Evolutionary conservation across 345 rosid genomes (phyloP).

Genomic region (Cardamine occulta): DNA sequence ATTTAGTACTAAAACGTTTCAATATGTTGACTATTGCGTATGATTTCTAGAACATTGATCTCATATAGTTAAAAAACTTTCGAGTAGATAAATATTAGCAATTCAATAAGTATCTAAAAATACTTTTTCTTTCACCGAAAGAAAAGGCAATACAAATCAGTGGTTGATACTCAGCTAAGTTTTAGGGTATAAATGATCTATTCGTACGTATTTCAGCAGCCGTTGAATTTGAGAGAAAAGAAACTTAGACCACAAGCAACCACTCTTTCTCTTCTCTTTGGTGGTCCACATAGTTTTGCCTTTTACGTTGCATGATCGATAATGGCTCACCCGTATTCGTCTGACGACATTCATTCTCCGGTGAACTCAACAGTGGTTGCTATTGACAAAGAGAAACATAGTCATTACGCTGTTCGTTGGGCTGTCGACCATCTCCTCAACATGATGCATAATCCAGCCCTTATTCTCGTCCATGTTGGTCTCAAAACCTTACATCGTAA

Average conservation of each 20-base stretch:
- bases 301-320: background rate
- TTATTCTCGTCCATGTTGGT: constrained; percentile 63
- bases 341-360: constrained; percentile 47
- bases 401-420: constrained; percentile 74
- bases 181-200: background rate
- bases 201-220: background rate
- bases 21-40: background rate
- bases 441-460: constrained; percentile 40
- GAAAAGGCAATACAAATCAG: constrained; percentile 13
- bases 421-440: constrained; percentile 63
- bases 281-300: background rate
- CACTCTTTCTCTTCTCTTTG: background rate
- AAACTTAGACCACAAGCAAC: constrained; percentile 26
- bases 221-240: constrained; percentile 19
- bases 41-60: background rate
- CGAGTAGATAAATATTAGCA: background rate
- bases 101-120: constrained; percentile 28
- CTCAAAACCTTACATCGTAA: constrained; percentile 54
- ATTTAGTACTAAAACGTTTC: background rate
- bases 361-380: constrained; percentile 62
- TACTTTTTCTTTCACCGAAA: constrained; percentile 19
- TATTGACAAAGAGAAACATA: constrained; percentile 71
- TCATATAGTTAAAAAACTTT: background rate
- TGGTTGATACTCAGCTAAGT: constrained; percentile 11
- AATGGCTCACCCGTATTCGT: constrained; percentile 44